Base-by-base conservation (phyloP, 495 filamentous ascomycete species). In the Podospora tetraspora region DNA sequence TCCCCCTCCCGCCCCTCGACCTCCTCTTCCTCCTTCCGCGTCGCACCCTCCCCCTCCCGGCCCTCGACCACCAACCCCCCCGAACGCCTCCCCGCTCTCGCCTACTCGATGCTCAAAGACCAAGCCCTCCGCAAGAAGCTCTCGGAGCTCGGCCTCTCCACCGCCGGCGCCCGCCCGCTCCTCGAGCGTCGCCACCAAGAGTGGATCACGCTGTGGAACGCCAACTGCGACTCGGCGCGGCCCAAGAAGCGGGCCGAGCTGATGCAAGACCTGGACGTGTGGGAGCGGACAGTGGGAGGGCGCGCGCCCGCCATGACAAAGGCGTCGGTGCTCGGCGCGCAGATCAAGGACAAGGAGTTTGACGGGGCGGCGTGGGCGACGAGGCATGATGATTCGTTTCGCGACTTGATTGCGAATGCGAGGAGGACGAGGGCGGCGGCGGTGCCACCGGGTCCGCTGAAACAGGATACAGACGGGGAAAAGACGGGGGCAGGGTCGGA, bases 121-220 rank as follows among this genome's bases (percentile, higher is more conserved):
- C 79, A 69, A 0, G 83, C 84, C 8, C 83, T 99, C 34, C 86
- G 88, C 29, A 92, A 91, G 71, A 97, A 97, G 78, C 79, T 98
- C 8, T 72, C 78, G 57, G 93, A 97, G 3, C 82, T 95, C 3
- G 94, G 94, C n/a, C 87, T 99, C 62, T 89, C 92, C 0, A 82
- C 85, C 7, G 79, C 74, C 70, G 95, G 95, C 3, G 73, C 86
- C 1, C 85, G 86, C 57, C 80, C 82, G 57, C 80, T 92, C 9
- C 77, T 98, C 27, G 89, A 95, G 73, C 85, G 84, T 71, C 85
- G 95, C 67, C 93, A 98, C 71, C 91, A 85, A 1, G 95, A 99
- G 79, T 99, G 93, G 93, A 83, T 94, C 71, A 97, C 94, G 58
- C 75, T 98, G 27, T 97, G 92, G 89, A 99, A 99, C 76, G 92